A percentile compares a stretch with the other conserved stretches of the same genome.
These are phyloP conservation scores for Starmerella etchellsii DNA, from an alignment of 805 yeast genomes.

Conservation along the genomic window DNA sequence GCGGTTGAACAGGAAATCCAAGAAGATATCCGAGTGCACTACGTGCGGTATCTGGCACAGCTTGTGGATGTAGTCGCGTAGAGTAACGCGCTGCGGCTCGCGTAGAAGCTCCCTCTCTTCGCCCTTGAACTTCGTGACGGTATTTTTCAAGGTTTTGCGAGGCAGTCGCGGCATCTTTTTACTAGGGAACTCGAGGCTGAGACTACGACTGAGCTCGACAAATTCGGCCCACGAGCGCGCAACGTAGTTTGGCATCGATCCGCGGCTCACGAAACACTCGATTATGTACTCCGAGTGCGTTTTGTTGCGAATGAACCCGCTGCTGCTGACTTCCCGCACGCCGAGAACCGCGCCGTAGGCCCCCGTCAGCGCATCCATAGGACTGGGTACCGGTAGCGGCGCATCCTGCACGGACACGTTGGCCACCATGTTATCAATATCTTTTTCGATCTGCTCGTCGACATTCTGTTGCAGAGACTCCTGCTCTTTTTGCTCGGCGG, in stretches of 20 bases:
- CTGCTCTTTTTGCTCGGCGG: neutral
- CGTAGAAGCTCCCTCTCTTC: slow-evolving; percentile 36
- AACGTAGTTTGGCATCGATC: slow-evolving; percentile 33
- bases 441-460: slow-evolving; percentile 15
- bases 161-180: slow-evolving; percentile 50
- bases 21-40: slow-evolving; percentile 38
- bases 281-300: slow-evolving; percentile 25
- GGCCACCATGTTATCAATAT: slow-evolving; percentile 14
- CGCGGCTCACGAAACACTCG: slow-evolving; percentile 23
- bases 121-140: slow-evolving; percentile 10
- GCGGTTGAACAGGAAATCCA: slow-evolving; percentile 39
- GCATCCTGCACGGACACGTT: neutral
- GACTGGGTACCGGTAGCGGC: neutral
- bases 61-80: slow-evolving; percentile 56
- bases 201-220: slow-evolving; percentile 38
- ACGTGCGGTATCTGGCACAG: slow-evolving; percentile 45
- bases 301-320: slow-evolving; percentile 23
- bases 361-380: slow-evolving; percentile 37
- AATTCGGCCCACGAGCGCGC: slow-evolving; percentile 60
- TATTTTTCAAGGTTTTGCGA: slow-evolving; percentile 30
- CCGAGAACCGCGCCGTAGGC: slow-evolving; percentile 55
- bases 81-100: slow-evolving; percentile 64
- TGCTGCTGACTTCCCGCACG: slow-evolving; percentile 32
- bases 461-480: slow-evolving; percentile 5
- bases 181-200: slow-evolving; percentile 52